Evolutionary conservation across 441 rosid genomes (phyloP).

Genomic region (Metrosideros polymorpha): DNA sequence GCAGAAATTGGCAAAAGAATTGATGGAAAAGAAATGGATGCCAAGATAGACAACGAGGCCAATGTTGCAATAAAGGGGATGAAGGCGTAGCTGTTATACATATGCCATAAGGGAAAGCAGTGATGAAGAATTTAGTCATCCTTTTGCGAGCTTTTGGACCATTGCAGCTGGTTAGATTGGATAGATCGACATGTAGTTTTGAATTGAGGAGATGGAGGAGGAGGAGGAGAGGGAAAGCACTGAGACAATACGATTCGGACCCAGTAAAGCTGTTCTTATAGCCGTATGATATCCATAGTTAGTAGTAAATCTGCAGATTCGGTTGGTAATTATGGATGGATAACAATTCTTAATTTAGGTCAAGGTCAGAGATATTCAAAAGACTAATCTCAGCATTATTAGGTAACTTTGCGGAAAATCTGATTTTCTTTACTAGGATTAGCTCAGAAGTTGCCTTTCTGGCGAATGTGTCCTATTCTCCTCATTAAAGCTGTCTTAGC

Average conservation of each 20-base stretch:
- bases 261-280: background rate
- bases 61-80: background rate
- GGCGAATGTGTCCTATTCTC: background rate
- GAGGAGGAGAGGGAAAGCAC: background rate
- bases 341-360: background rate
- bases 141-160: background rate
- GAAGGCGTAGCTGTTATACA: conserved; percentile 15
- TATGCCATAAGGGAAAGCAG: conserved; percentile 14
- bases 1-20: background rate
- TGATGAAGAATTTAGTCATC: background rate
- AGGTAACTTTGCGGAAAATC: background rate
- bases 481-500: background rate
- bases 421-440: background rate
- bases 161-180: background rate
- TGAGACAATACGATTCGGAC: background rate
- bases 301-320: background rate
- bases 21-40: conserved; percentile 5
- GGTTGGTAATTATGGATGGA: background rate
- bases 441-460: background rate
- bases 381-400: background rate
- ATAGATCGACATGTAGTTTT: background rate
- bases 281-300: background rate
- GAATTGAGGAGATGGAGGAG: background rate
- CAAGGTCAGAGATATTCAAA: background rate
- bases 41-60: background rate